phyloP scores from a whole-genome alignment of 129 eudicot species.

The Kitagawia praeruptora region DNA sequence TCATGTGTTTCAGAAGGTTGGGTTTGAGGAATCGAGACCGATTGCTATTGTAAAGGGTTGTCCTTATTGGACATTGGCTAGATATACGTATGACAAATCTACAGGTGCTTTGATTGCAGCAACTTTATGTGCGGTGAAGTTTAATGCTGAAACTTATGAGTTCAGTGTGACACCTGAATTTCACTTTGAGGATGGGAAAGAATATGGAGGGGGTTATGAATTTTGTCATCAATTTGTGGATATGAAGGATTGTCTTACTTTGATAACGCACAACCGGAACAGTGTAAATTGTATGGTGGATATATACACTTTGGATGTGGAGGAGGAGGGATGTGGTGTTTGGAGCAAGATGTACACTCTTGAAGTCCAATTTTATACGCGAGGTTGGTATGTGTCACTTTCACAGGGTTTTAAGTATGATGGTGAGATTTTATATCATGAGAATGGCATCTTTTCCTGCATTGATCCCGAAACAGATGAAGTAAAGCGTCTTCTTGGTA shows the following conservation, averaged over 20 bases:
- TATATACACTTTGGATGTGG: not conserved
- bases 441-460: not conserved
- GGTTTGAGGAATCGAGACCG: too few relatives aligned
- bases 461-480: too few relatives aligned
- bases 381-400: not conserved
- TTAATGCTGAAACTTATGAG: not conserved
- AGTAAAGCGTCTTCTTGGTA: not conserved
- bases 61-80: too few relatives aligned
- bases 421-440: not conserved
- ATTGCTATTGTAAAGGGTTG: too few relatives aligned
- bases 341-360: not conserved
- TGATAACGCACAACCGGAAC: not conserved
- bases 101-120: too few relatives aligned
- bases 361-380: not conserved
- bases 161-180: not conserved
- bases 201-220: not conserved
- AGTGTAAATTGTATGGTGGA: fast-evolving
- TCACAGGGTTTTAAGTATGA: not conserved
- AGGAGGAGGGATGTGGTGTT: not conserved
- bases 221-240: not conserved
- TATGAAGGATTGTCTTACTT: not conserved
- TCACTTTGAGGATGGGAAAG: not conserved
- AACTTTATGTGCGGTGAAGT: not conserved
- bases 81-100: too few relatives aligned
- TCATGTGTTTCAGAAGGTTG: too few relatives aligned